These are phyloP conservation scores for Claviceps cyperi DNA, from an alignment of 2,329 filamentous ascomycete genomes.

Conservation along the genomic window DNA sequence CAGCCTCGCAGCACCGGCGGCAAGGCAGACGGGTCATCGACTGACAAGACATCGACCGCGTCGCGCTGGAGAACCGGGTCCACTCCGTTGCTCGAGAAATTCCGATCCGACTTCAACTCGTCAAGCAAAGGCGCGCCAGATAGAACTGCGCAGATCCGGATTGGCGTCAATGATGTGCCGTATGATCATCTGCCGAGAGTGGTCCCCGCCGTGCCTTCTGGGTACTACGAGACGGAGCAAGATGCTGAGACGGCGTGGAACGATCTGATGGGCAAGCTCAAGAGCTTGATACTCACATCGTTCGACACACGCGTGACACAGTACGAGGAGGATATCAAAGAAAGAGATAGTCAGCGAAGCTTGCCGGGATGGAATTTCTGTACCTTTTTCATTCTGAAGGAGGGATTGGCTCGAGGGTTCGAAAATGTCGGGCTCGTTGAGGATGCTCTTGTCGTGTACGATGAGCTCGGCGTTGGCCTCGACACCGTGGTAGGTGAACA, in stretches of 20 bases:
- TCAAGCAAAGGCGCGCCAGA: slow-evolving; percentile 55
- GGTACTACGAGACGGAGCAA: slow-evolving; percentile 55
- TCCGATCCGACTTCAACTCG: slow-evolving; percentile 80
- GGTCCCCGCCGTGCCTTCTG: slow-evolving; percentile 46
- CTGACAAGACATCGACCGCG: slow-evolving; percentile 52
- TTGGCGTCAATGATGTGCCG: slow-evolving; percentile 55
- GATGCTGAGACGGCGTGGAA: slow-evolving; percentile 73
- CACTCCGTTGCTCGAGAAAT: slow-evolving; percentile 75
- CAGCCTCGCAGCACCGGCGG: slow-evolving; percentile 51
- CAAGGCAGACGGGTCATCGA: slow-evolving; percentile 37
- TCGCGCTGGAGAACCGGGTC: slow-evolving; percentile 69
- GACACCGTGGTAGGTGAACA: slow-evolving; percentile 73
- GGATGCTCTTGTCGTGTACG: slow-evolving; percentile 86
- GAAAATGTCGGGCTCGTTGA: slow-evolving; percentile 94
- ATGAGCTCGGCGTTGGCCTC: slow-evolving; percentile 78
- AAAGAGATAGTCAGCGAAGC: slow-evolving; percentile 74
- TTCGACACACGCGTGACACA: slow-evolving; percentile 85
- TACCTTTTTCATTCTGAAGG: slow-evolving; percentile 96
- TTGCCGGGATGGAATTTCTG: slow-evolving; percentile 98
- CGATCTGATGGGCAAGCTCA: slow-evolving; percentile 75
- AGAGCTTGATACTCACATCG: slow-evolving; percentile 70
- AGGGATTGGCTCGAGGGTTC: slow-evolving; percentile 83
- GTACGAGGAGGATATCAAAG: slow-evolving; percentile 94
- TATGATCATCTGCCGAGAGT: slow-evolving; percentile 50
- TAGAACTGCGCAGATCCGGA: slow-evolving; percentile 70